Evolutionary conservation across 441 rosid genomes (phyloP).

Genomic region (Syzygium malaccense): DNA sequence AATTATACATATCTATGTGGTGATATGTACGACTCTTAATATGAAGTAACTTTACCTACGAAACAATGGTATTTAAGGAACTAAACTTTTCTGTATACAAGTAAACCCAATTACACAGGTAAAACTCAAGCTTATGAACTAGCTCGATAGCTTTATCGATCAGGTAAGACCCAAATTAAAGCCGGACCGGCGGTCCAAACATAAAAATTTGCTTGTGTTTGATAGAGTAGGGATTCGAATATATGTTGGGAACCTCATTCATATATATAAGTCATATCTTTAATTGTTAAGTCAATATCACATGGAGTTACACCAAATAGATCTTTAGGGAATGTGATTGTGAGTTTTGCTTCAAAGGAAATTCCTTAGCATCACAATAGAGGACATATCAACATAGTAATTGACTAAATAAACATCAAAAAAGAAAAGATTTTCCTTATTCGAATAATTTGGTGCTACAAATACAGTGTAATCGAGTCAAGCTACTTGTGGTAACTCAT

Average conservation of each 20-base stretch:
- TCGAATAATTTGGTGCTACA: neutral
- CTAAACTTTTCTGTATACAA: neutral
- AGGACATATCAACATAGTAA: neutral
- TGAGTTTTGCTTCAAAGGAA: neutral
- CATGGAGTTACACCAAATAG: neutral
- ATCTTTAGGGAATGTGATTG: neutral
- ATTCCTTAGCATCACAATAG: neutral
- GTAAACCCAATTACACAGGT: neutral
- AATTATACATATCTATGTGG: neutral
- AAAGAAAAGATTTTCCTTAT: neutral
- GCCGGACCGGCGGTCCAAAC: neutral
- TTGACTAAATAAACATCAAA: neutral
- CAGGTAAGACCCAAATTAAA: neutral
- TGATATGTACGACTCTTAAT: neutral
- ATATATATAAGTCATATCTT: neutral
- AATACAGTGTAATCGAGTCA: neutral
- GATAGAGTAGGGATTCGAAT: neutral
- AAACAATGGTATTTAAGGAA: neutral
- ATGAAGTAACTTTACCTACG: neutral
- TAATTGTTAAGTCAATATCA: neutral
- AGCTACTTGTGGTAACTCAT: neutral
- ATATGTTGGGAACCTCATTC: neutral
- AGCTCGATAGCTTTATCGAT: neutral
- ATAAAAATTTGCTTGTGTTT: neutral
- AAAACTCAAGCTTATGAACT: neutral